phyloP scores from a whole-genome alignment of 1,284 basidiomycete genomes.

The Boletus smithii region DNA sequence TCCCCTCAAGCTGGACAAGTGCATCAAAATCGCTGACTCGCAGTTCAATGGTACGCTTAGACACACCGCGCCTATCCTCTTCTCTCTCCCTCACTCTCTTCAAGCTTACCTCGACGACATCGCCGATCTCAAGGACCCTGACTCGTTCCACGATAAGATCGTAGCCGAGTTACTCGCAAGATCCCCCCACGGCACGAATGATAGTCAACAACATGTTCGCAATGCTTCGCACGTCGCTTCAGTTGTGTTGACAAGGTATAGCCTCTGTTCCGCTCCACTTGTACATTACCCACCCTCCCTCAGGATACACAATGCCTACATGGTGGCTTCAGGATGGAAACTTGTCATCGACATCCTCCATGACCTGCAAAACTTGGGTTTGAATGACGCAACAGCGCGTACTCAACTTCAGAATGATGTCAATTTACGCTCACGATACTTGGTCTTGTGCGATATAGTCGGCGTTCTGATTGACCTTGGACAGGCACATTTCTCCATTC shows the following conservation, averaged over 20 bases:
- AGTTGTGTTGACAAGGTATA: conserved; percentile 57
- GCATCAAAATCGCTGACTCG: conserved; percentile 63
- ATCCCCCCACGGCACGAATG: conserved; percentile 32
- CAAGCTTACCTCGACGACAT: conserved; percentile 67
- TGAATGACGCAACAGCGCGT: conserved; percentile 52
- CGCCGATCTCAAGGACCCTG: conserved; percentile 56
- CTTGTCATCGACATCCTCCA: conserved; percentile 55
- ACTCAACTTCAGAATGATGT: conserved; percentile 47
- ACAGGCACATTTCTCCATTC: conserved; percentile 59
- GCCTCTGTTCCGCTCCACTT: conserved; percentile 1
- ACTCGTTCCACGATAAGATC: conserved; percentile 55
- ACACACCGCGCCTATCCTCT: background rate
- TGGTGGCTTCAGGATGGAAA: conserved; percentile 74
- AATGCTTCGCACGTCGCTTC: conserved; percentile 52
- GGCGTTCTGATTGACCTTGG: conserved; percentile 53
- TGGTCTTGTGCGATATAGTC: conserved; percentile 63
- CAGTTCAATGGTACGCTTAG: conserved; percentile 57
- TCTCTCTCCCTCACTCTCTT: conserved; percentile 9
- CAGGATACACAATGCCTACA: conserved; percentile 74
- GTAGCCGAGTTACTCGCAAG: conserved; percentile 52
- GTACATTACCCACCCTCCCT: conserved; percentile 2
- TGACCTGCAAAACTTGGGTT: conserved; percentile 48
- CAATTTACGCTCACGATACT: conserved; percentile 53
- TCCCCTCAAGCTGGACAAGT: conserved; percentile 62
- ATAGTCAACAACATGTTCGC: conserved; percentile 34